Conservation (phyloP, 2,329 filamentous ascomycete species). For the Colletotrichum coccodes region DNA sequence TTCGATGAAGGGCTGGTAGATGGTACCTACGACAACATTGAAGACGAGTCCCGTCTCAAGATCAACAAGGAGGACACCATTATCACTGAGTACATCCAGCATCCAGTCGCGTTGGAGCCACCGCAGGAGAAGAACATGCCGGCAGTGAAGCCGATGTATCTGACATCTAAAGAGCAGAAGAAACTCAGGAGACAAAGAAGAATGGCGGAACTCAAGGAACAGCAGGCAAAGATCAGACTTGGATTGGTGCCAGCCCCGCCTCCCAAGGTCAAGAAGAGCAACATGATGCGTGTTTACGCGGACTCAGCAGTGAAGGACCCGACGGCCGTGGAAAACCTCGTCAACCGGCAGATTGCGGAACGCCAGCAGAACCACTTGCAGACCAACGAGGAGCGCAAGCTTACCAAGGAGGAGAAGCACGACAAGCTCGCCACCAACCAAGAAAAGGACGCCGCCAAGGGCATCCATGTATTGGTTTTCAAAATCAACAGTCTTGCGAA, state of each 20-base stretch:
- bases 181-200: constrained; percentile 90
- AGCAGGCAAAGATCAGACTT: constrained; percentile 93
- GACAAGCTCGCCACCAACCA: constrained; percentile 88
- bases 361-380: constrained; percentile 82
- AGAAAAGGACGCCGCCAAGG: constrained; percentile 87
- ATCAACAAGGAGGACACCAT: constrained; percentile 84
- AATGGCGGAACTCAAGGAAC: constrained; percentile 93
- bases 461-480: constrained; percentile 88
- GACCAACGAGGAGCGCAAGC: constrained; percentile 84
- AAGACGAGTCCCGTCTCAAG: constrained; percentile 74
- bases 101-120: constrained; percentile 89
- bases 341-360: constrained; percentile 92
- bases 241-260: constrained; percentile 90
- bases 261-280: constrained; percentile 96
- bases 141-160: constrained; percentile 86
- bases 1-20: constrained; percentile 92
- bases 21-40: constrained; percentile 78
- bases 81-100: constrained; percentile 90
- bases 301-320: constrained; percentile 85
- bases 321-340: constrained; percentile 93
- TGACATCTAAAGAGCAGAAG: constrained; percentile 90
- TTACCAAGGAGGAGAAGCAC: constrained; percentile 87
- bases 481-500: constrained; percentile 90
- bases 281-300: constrained; percentile 88
- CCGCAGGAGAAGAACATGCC: constrained; percentile 88